phyloP scores from a whole-genome alignment of 2,329 filamentous ascomycete species.

The Penicillium aurantiogriseum region DNA sequence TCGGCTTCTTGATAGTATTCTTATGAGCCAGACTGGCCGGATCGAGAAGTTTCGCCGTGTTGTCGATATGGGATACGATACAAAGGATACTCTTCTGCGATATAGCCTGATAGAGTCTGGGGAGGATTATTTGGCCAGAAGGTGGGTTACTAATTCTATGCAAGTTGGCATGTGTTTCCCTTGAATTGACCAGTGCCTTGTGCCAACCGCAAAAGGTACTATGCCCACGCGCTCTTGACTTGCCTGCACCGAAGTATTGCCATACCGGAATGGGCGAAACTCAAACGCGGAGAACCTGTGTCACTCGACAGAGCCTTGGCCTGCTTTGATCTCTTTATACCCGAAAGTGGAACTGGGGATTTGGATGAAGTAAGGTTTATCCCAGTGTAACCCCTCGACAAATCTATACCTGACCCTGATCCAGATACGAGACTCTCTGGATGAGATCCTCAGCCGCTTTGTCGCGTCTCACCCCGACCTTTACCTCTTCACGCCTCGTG shows the following conservation, averaged over 20 bases:
- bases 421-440: slow-evolving; percentile 63
- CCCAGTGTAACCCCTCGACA: not conserved
- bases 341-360: slow-evolving; percentile 71
- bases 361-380: slow-evolving; percentile 61
- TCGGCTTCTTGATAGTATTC: slow-evolving; percentile 63
- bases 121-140: slow-evolving; percentile 75
- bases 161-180: not conserved
- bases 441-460: slow-evolving; percentile 61
- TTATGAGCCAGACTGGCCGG: slow-evolving; percentile 68
- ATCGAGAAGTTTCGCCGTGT: slow-evolving; percentile 69
- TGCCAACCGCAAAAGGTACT: slow-evolving; percentile 56
- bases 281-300: slow-evolving; percentile 53
- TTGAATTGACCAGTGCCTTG: slow-evolving; percentile 9
- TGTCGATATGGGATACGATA: slow-evolving; percentile 74
- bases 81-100: slow-evolving; percentile 75
- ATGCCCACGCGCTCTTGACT: slow-evolving; percentile 70
- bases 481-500: slow-evolving; percentile 57
- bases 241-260: slow-evolving; percentile 79
- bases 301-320: slow-evolving; percentile 72
- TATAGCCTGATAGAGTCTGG: slow-evolving; percentile 62
- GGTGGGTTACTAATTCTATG: slow-evolving; percentile 34
- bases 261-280: slow-evolving; percentile 69
- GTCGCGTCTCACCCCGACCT: slow-evolving; percentile 54
- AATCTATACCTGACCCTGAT: slow-evolving; percentile 12
- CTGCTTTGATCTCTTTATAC: slow-evolving; percentile 85